Evolutionary conservation across 495 filamentous ascomycete species (phyloP), one percentile per base, ranked within the genome.

Genomic region (Aspergillus funiculosus): DNA sequence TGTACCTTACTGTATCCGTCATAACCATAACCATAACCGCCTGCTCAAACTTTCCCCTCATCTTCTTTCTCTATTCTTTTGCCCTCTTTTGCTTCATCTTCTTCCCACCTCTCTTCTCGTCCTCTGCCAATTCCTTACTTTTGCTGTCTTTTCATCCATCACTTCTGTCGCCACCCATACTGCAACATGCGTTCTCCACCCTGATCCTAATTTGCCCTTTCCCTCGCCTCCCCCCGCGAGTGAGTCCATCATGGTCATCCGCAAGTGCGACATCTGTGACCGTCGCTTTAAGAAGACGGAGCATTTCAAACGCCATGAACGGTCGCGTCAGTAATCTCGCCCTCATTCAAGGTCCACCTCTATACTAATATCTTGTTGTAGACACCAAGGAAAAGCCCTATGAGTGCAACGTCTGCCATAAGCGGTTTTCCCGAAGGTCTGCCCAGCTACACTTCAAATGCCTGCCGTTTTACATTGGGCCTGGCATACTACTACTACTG

Each of bases 331-430:
- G 73, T 65, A 31, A 45, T 24, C 19, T 11, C n/a, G 38, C 27
- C 38, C 17, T 24, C 15, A 6, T 11, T 5, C 27, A 29, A 30
- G 11, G 1, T n/a, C n/a, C 19, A n/a, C 39, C 15, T 17, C 1
- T 24, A 11, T 26, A 11, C 43, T 51, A 11, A 38, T 46, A 18
- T 41, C 17, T 13, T 2, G 3, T n/a, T 1, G 14, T 41, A 77
- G 74, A 77, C 52, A 77, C 74, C 7, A 69, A 74, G 29, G 74
- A 77, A 60, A 70, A 72, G 22, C 74, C 74, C 0, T 77, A 77
- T 29, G 68, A 74, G 50, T 77, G 74, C 46, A 66, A 55, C 44
- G 67, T 74, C 41, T 77, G 72, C 53, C 66, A 71, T 28, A 77
- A 76, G 50, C 62, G 71, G 36, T 77, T 75, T 48, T 75, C 74